Base-by-base conservation (phyloP, 148 eudicot species). In the Camellia lanceoleosa region DNA sequence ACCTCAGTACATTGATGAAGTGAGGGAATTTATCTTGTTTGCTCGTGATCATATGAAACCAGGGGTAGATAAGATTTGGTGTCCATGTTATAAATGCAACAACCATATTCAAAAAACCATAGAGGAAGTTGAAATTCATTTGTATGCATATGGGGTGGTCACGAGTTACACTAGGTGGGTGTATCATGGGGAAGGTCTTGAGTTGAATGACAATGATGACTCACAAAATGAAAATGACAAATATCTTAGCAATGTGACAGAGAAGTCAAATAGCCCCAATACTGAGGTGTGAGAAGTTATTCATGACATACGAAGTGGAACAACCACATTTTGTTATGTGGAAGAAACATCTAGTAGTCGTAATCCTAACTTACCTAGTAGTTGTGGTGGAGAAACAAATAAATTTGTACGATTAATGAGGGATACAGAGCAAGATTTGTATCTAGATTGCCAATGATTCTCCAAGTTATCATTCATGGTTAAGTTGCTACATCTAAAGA, bases 341-440 rank as follows among this genome's bases (percentile, higher is more conserved):
- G 14, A 2, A 3, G 62, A 59, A 0, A 3, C 14, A 16, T 11
- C 14, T 59, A 16, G 18, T 59, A 10, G 14, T 59, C 14, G 14
- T 11, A 8, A 3, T 11, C 14, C 14, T 10, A 0, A 59, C 62
- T 59, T 10, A 13, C 14, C 16, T 10, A 16, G 16, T 59, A 3
- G 3, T 59, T 59, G 14, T 11, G 18, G 62, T 10, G 18, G 18
- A 4, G 18, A 59, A 10, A 13, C 14, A 5, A 2, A 59, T 59
- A 78, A 67, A 13, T 78, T 78, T 78, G 11, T 13, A 42, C 47
- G 46, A 52, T 67, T 78, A 30, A 19, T 78, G 44, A 49, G 44
- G 41, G 73, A 47, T 47, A 73, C 42, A 7, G 60, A 78, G 0
- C 20, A 49, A 41, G 80, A 77, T 47, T 20, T 65, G 14, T 77